phyloP scores from a whole-genome alignment of 495 filamentous ascomycete genomes.

The Annulohypoxylon nitens region DNA sequence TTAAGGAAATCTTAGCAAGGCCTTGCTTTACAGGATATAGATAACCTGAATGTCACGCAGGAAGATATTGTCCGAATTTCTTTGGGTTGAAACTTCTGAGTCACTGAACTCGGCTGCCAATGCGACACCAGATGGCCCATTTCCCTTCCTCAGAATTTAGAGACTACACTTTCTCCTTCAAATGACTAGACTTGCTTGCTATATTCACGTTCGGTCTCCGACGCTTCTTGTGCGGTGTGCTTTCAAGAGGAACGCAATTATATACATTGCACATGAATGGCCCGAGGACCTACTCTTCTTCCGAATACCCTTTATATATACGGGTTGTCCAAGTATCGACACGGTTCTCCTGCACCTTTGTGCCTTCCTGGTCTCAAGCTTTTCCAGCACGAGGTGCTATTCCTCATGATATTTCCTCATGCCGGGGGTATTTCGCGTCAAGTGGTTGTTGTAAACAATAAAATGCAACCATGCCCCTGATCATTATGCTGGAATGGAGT shows the following conservation, averaged over 20 bases:
- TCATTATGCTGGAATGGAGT: slow-evolving; percentile 29
- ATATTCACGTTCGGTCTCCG: neutral
- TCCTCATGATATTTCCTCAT: slow-evolving; percentile 23
- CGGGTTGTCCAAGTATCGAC: slow-evolving; percentile 20
- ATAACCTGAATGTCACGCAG: neutral
- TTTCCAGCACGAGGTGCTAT: slow-evolving; percentile 1
- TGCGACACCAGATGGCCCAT: slow-evolving; percentile 5
- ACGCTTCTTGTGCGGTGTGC: neutral
- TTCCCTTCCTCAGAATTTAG: slow-evolving; percentile 9
- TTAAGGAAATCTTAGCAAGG: neutral
- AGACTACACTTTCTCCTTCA: neutral
- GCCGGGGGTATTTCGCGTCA: slow-evolving; percentile 36
- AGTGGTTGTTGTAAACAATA: slow-evolving; percentile 28
- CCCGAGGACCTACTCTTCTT: slow-evolving; percentile 18
- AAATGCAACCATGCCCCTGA: slow-evolving; percentile 27
- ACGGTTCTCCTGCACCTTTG: slow-evolving; percentile 26
- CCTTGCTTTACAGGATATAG: neutral
- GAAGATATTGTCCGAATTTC: slow-evolving; percentile 2
- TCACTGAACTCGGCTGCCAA: slow-evolving; percentile 13
- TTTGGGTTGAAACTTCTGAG: slow-evolving; percentile 7
- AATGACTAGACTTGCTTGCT: slow-evolving; percentile 7
- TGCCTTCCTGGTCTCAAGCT: slow-evolving; percentile 18
- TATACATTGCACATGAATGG: slow-evolving; percentile 38
- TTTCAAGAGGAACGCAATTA: slow-evolving; percentile 18
- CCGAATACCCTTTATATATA: slow-evolving; percentile 29